These are phyloP conservation scores for Cardamine chenopodiifolia DNA, from an alignment of 345 rosid species.

Conservation along the genomic window DNA sequence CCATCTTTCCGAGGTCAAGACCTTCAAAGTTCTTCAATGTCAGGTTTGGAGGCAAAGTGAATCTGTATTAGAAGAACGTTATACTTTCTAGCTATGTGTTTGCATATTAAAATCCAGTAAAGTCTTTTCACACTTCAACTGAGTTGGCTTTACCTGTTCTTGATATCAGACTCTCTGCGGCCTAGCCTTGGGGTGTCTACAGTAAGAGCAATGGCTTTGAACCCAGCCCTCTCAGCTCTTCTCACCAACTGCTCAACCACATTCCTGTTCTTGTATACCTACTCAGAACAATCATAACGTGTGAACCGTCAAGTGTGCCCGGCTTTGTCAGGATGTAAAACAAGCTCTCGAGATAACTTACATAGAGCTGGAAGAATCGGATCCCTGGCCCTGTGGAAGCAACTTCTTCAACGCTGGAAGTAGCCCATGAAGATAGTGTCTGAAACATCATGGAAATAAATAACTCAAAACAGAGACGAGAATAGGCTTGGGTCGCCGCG, in stretches of 20 bases:
- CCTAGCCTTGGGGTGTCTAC: conserved; percentile 94
- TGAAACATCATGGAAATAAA: conserved; percentile 43
- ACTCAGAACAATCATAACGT: conserved; percentile 7
- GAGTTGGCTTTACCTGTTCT: conserved; percentile 59
- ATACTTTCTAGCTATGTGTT: not conserved
- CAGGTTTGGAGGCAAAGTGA: conserved; percentile 77
- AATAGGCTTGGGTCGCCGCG: not conserved
- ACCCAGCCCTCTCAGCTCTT: conserved; percentile 93
- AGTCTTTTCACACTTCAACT: not conserved
- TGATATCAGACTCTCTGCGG: conserved; percentile 92
- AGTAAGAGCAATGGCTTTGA: conserved; percentile 94
- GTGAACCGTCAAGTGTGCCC: conserved; percentile 26
- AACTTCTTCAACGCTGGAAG: conserved; percentile 91
- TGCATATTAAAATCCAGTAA: not conserved
- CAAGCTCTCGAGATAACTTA: conserved; percentile 43
- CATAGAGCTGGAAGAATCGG: conserved; percentile 88
- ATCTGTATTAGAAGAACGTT: conserved; percentile 48
- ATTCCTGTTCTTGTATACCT: conserved; percentile 81
- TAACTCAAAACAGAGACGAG: conserved; percentile 1
- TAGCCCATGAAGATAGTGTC: conserved; percentile 92
- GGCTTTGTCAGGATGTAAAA: not conserved
- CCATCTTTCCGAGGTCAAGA: conserved; percentile 90
- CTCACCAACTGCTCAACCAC: conserved; percentile 83
- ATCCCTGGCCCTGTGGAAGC: conserved; percentile 90
- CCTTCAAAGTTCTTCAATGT: conserved; percentile 95